A percentile compares a stretch with the other conserved stretches of the same genome.
Evolutionary conservation across 768 basidiomycete species (phyloP).

Genomic region (Kwoniella sp.): DNA sequence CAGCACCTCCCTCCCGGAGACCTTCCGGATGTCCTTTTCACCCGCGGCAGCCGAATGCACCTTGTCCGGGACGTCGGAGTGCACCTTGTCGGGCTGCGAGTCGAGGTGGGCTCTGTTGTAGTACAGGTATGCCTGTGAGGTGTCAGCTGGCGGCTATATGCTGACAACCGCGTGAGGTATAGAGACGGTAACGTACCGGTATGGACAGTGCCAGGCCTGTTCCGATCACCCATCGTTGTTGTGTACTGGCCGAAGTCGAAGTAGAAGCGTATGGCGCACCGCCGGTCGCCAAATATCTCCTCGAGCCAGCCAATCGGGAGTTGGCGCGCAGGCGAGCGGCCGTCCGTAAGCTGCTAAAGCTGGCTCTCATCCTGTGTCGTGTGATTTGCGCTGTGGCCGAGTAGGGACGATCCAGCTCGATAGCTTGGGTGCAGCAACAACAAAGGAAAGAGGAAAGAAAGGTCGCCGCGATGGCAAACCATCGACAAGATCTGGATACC

Average conservation of each 20-base stretch:
- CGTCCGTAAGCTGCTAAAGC: too few relatives aligned
- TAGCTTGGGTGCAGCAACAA: too few relatives aligned
- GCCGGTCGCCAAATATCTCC: too few relatives aligned
- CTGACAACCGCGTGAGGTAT: neutral
- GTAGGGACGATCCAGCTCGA: too few relatives aligned
- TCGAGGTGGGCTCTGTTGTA: slow-evolving; percentile 25
- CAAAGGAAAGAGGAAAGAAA: too few relatives aligned
- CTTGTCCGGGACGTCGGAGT: slow-evolving; percentile 14
- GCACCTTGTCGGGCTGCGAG: slow-evolving; percentile 12
- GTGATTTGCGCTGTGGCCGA: too few relatives aligned
- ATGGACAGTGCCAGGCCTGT: slow-evolving; percentile 14
- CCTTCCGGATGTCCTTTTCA: neutral
- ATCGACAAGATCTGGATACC: too few relatives aligned
- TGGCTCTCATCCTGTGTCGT: too few relatives aligned
- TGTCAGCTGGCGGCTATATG: neutral
- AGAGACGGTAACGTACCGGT: slow-evolving; percentile 9
- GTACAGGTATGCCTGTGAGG: slow-evolving; percentile 22
- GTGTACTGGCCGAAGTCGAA: neutral
- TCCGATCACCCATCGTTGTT: slow-evolving; percentile 3
- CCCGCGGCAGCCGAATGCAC: slow-evolving; percentile 2
- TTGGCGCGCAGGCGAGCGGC: too few relatives aligned
- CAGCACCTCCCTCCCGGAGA: slow-evolving; percentile 30
- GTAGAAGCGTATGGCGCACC: neutral
- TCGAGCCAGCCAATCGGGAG: too few relatives aligned
- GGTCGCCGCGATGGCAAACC: too few relatives aligned